A percentile compares a stretch with the other conserved stretches of the same genome.
These are phyloP conservation scores for Phytophthora pisi DNA, from an alignment of 352 stramenopile species.

Conservation along the genomic window DNA sequence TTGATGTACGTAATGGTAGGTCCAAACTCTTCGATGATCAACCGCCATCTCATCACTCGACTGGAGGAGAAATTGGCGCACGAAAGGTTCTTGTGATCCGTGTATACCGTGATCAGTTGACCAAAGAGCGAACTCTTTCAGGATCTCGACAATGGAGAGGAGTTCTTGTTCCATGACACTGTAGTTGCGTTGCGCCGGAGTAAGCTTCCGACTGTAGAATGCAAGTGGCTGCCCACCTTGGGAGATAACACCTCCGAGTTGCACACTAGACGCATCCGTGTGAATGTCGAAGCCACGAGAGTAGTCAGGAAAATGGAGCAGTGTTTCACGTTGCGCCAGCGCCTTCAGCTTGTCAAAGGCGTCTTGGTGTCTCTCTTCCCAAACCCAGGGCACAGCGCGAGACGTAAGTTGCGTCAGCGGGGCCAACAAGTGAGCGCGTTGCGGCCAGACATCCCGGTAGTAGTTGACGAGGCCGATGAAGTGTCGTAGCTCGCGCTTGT, in stretches of 20 bases:
- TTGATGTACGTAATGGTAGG: slow-evolving; percentile 6
- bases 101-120: slow-evolving; percentile 4
- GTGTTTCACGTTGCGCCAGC: background rate
- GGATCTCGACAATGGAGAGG: slow-evolving; percentile 3
- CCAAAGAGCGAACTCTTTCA: slow-evolving; percentile 11
- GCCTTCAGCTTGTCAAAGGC: background rate
- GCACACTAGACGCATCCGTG: background rate
- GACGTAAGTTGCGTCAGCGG: background rate
- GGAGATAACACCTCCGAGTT: background rate
- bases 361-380: background rate
- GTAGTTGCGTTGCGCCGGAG: slow-evolving; percentile 5
- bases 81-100: slow-evolving; percentile 16
- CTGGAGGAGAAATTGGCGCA: slow-evolving; percentile 4
- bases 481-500: background rate
- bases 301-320: background rate
- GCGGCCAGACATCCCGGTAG: background rate
- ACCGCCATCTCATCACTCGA: slow-evolving; percentile 6
- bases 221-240: background rate
- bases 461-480: background rate
- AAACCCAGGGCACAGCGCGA: background rate
- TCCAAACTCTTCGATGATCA: slow-evolving; percentile 8
- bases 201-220: slow-evolving; percentile 11
- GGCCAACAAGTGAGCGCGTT: background rate
- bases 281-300: background rate
- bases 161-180: slow-evolving; percentile 12